Evolutionary conservation across 768 basidiomycete genomes (phyloP), one percentile per base, ranked within the genome.

Genomic region (Trametes coccinea): DNA sequence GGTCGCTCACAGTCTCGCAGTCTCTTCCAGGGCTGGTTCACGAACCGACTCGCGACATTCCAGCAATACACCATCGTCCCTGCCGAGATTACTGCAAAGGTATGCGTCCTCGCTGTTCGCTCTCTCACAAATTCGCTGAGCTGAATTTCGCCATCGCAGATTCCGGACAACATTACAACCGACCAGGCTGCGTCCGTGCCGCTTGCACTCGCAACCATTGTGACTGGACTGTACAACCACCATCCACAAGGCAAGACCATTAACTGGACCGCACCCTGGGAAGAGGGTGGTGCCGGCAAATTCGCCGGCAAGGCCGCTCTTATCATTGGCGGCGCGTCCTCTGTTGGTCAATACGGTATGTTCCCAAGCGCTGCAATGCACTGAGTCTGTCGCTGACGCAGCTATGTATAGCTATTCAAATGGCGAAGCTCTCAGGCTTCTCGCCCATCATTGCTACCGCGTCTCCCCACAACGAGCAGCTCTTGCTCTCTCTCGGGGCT

Each of bases 111-210:
- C 3, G 4, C 11, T 29, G 2, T 34, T 39, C 2, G 11, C 10
- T 10, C 11, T 16, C 17, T 5, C 45, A 46, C 14, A 22, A 17
- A 8, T 29, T 8, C 27, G n/a, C 5, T 29, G 27, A 47, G 46
- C 46, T 47, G 22, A 47, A n/a, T 14, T n/a, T 51, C 10, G 4
- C 10, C 53, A 2, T 45, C 14, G 6, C 46, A 76, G 74, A 76
- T 80, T 9, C 81, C 79, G 1, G 44, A 60, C 16, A 75, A 74
- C 43, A 37, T 81, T 17, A 70, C 72, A 0, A 74, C 74, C 59
- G 79, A 79, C 13, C 66, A 79, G 41, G 82, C 78, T 0, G 71
- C 79, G 0, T 73, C 79, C 6, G 63, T 82, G 16, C 79, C 81
- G 2, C 69, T 78, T 10, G 76, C 67, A 0, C 61, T 80, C 7